Evolutionary conservation across 495 filamentous ascomycete species (phyloP).

Genomic region (Lasiosphaeria hispida): DNA sequence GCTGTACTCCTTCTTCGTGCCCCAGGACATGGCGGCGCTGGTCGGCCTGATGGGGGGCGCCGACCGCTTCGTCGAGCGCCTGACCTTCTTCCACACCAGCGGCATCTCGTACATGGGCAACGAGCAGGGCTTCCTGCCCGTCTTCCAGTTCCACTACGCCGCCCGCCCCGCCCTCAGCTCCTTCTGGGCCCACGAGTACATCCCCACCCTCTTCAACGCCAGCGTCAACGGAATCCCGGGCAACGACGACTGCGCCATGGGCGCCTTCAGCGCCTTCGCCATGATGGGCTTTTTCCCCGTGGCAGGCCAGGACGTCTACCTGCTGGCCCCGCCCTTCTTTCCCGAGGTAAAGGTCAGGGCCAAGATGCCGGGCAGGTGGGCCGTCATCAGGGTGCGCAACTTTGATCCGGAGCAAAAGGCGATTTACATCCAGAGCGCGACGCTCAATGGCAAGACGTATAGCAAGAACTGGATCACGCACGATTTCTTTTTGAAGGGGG

Average conservation of each 20-base stretch:
- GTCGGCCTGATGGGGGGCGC: slow-evolving; percentile 59
- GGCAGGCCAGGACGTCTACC: slow-evolving; percentile 70
- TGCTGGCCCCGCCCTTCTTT: slow-evolving; percentile 67
- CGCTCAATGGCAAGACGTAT: slow-evolving; percentile 60
- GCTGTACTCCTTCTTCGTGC: slow-evolving; percentile 71
- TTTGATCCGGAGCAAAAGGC: slow-evolving; percentile 59
- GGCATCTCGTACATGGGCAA: slow-evolving; percentile 70
- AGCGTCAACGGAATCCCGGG: slow-evolving; percentile 64
- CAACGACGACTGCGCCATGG: slow-evolving; percentile 77
- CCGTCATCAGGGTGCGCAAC: slow-evolving; percentile 54
- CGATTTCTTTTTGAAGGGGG: slow-evolving; percentile 66
- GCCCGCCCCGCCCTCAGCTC: slow-evolving; percentile 63
- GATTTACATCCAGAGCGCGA: slow-evolving; percentile 64
- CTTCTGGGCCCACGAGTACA: slow-evolving; percentile 61
- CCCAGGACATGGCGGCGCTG: slow-evolving; percentile 65
- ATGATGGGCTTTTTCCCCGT: slow-evolving; percentile 75
- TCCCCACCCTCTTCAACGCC: slow-evolving; percentile 64
- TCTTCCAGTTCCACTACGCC: slow-evolving; percentile 72
- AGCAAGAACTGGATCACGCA: slow-evolving; percentile 70
- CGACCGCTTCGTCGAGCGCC: slow-evolving; percentile 54
- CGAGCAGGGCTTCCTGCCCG: slow-evolving; percentile 69
- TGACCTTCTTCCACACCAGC: slow-evolving; percentile 61
- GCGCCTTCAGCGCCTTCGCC: slow-evolving; percentile 64
- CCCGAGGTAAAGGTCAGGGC: slow-evolving; percentile 56
- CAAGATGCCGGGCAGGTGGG: slow-evolving; percentile 37